Base-by-base conservation (phyloP, 331 rosid genomes). In the Malus hybrid region DNA sequence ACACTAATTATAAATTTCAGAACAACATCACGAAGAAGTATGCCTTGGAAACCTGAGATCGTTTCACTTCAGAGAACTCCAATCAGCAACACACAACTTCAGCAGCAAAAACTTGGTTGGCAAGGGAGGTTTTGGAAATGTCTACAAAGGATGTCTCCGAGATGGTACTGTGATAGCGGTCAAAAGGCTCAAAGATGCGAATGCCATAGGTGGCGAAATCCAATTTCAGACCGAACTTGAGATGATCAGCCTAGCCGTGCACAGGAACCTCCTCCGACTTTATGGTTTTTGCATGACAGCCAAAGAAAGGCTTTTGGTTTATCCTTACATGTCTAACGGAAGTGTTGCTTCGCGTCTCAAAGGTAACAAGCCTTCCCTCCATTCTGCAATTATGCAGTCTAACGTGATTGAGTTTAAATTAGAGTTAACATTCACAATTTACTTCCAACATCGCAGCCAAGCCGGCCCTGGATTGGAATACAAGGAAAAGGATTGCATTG, bases 231-330 rank as follows among this genome's bases (percentile, higher is more conserved):
- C 97, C 20, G 99, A 95, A 81, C 90, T 95, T 19, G 97, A 95
- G 86, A 95, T 95, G 98, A 92, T 95, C 86, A 92, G 97, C 91
- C 88, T 95, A 46, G 99, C 98, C 1, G 97, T 92, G 48, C 99
- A 95, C 60, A 80, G 99, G 59, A 90, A 95, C 80, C 93, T 95
- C 76, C 99, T 95, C 76, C 92, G 96, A 44, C 90, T 95, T 13
- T 89, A 86, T 66, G 99, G 99, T 6, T 95, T 92, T 70, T 95
- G 99, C 39, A 85, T 88, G 91, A 90, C 98, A 44, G 65, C 87
- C 72, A 71, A 96, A 0, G 99, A 95, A 78, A 86, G 97, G 82
- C 96, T 95, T 76, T 74, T 95, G 83, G 97, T 95, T 76, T 95
- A 92, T 82, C 99, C 99, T 2, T 95, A 92, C 81, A 92, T 92